Base-by-base conservation (phyloP, 192 early-diverging fungal genomes). In the Coemansia furcata region DNA sequence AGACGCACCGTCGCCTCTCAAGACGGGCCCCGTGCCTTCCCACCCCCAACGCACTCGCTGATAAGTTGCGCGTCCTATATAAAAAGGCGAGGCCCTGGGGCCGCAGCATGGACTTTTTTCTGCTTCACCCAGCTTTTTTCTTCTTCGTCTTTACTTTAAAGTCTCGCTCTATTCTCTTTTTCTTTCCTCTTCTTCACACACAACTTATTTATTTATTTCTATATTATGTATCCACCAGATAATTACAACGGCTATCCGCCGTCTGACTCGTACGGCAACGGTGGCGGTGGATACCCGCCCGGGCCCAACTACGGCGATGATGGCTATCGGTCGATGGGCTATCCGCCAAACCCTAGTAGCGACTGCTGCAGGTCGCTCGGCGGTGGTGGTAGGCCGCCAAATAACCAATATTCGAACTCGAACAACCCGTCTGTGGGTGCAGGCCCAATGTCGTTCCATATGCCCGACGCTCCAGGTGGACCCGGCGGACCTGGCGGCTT, bases 391-490 rank as follows among this genome's bases (percentile, higher is more conserved):
- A 32, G 63, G 3, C 70, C 70, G 32, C 49, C 57, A 47, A 42
- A 47, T 30, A 21, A 32, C 40, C 36, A 61, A 14, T 68, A 68
- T 44, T 63, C 62, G 42, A 3, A n/a, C 1, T 8, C 19, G 6
- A 76, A 76, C 62, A 80, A 80, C 58, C 72, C 77, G 9, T 21
- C 68, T 6, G 77, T 80, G 6, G 77, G 77, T 15, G 32, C 33
- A 7, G 77, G 77, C 8, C 47, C 47, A 1, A 29, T 66, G 55
- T 37, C 50, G 14, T 60, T 49, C 57, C n/a, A 21, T 10, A 80
- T 80, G 77, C 77, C 77, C 10, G 62, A 37, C 12, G 62, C 52
- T 6, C 60, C 58, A 23, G 46, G 60, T 17, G 68, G 60, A n/a
- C 63, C 49, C 15, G 60, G 57, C 23, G 63, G 68, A 6, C 60